These are phyloP conservation scores for Sarocladium kiliense DNA, from an alignment of 2,329 filamentous ascomycete genomes.

Conservation along the genomic window DNA sequence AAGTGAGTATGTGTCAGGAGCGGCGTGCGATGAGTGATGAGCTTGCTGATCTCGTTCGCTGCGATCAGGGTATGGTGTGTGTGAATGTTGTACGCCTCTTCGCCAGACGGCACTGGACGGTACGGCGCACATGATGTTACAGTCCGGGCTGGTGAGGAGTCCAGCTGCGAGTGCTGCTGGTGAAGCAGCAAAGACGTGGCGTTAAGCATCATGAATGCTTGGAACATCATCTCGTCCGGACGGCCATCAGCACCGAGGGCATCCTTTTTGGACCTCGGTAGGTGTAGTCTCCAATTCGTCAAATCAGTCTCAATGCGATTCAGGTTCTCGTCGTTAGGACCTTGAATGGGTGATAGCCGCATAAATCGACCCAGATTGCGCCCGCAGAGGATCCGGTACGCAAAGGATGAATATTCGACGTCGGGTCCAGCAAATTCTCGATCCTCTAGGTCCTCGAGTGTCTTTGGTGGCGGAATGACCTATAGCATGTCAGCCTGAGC, in stretches of 20 bases:
- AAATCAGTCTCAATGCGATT: slow-evolving; percentile 46
- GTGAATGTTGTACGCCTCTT: slow-evolving; percentile 57
- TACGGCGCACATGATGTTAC: slow-evolving; percentile 65
- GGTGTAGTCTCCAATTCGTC: slow-evolving; percentile 73
- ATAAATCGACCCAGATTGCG: slow-evolving; percentile 72
- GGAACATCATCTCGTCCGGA: slow-evolving; percentile 87
- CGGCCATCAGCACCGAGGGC: slow-evolving; percentile 63
- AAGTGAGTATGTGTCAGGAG: slow-evolving; percentile 71
- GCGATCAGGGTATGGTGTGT: slow-evolving; percentile 77
- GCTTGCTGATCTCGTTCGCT: slow-evolving; percentile 69
- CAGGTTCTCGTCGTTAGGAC: slow-evolving; percentile 49
- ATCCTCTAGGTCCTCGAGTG: slow-evolving; percentile 71
- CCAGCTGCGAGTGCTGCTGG: slow-evolving; percentile 72
- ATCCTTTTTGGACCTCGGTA: slow-evolving; percentile 67
- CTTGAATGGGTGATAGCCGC: slow-evolving; percentile 44
- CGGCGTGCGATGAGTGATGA: slow-evolving; percentile 68
- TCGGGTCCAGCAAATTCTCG: slow-evolving; percentile 66
- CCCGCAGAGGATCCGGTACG: slow-evolving; percentile 77
- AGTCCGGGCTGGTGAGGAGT: slow-evolving; percentile 50
- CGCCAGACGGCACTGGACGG: slow-evolving; percentile 40
- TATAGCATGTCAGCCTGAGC: slow-evolving; percentile 18
- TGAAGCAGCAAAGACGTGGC: slow-evolving; percentile 69
- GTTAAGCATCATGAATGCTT: slow-evolving; percentile 74
- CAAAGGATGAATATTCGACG: slow-evolving; percentile 73
- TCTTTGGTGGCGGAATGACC: slow-evolving; percentile 55